phyloP scores from a whole-genome alignment of 208 protist genomes.

The Acanthamoeba lenticulata region DNA sequence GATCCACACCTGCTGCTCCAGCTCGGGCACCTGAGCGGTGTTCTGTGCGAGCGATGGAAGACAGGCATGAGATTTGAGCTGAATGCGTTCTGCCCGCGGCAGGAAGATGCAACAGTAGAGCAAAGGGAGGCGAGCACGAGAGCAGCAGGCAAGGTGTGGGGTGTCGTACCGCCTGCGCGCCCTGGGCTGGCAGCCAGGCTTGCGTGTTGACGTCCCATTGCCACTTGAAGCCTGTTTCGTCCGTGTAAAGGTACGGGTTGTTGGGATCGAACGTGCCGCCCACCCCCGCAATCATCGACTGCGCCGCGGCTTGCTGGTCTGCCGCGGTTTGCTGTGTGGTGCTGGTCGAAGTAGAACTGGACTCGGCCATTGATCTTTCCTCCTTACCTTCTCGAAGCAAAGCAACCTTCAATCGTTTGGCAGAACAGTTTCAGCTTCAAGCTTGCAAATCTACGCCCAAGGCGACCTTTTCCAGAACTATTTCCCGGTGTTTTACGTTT shows the following conservation, averaged over 20 bases:
- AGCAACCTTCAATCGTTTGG: no score
- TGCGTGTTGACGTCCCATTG: conserved; percentile 19
- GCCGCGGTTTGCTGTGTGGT: no score
- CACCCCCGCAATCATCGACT: no score
- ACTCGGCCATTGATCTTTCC: no score
- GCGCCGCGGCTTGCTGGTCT: no score
- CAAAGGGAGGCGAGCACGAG: no score
- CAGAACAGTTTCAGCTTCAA: no score
- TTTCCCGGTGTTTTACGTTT: neutral
- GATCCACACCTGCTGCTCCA: neutral
- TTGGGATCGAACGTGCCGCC: neutral
- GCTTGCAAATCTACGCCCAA: no score
- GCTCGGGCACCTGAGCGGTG: neutral
- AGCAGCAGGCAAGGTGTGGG: neutral
- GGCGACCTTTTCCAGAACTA: no score
- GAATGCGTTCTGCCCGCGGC: neutral
- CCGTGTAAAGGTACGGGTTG: conserved; percentile 55
- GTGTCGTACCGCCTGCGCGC: neutral
- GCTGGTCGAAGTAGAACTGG: no score
- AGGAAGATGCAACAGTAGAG: no score
- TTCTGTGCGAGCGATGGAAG: neutral
- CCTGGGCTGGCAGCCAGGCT: conserved; percentile 41
- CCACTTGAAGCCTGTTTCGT: conserved; percentile 35
- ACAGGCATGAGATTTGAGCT: neutral
- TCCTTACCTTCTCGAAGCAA: no score